Evolutionary conservation across 208 protist genomes (phyloP).

Genomic region (Entamoeba histolytica): DNA sequence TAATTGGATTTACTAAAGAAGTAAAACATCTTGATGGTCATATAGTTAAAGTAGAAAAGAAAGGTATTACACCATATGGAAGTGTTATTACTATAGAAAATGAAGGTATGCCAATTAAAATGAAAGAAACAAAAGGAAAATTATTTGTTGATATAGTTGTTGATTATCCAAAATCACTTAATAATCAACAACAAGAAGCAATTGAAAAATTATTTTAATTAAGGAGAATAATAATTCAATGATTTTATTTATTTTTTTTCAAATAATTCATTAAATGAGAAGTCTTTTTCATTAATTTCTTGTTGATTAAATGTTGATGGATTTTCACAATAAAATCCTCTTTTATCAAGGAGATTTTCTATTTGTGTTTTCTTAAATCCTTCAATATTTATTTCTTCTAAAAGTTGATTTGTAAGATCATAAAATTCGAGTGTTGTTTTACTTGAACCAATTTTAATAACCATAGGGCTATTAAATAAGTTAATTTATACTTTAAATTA

Average conservation of each 20-base stretch:
- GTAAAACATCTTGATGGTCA: not conserved
- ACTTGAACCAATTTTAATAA: not conserved
- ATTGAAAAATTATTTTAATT: no score
- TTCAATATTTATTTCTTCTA: not conserved
- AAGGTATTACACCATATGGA: not conserved
- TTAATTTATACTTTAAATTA: not conserved
- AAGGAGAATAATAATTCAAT: no score
- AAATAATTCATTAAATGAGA: not conserved
- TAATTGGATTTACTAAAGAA: not conserved
- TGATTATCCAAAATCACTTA: not conserved
- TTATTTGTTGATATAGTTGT: not conserved
- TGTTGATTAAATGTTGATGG: not conserved
- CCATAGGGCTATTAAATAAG: not conserved
- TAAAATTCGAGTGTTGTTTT: not conserved
- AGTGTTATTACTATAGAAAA: not conserved
- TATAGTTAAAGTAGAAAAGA: not conserved
- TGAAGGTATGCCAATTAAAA: not conserved
- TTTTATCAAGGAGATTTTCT: not conserved
- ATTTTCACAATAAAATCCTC: not conserved
- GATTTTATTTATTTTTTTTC: no score
- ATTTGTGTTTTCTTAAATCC: not conserved
- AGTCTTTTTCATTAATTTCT: not conserved
- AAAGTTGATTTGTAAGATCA: not conserved
- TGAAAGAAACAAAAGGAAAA: not conserved
- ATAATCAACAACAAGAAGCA: no score